These are phyloP conservation scores for Naganishia onofrii DNA, from an alignment of 768 basidiomycete species.

Conservation along the genomic window DNA sequence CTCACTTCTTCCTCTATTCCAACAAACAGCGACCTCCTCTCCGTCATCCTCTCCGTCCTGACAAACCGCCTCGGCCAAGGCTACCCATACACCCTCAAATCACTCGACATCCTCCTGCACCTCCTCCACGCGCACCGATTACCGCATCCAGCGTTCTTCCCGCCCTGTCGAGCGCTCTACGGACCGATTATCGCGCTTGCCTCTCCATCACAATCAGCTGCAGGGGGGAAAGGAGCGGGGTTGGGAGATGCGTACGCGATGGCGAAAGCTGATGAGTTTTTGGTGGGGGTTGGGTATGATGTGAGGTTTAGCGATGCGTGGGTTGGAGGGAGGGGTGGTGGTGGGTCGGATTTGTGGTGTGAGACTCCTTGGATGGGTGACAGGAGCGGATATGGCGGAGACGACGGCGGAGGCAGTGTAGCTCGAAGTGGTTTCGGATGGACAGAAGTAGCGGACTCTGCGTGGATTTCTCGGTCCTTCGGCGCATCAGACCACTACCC, in stretches of 20 bases:
- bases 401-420: background rate
- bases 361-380: too few species aligned
- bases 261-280: conserved; percentile 21
- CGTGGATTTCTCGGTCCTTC: background rate
- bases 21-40: background rate
- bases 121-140: conserved; percentile 4
- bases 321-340: background rate
- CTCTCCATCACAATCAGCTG: background rate
- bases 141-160: conserved; percentile 8
- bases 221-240: too few species aligned
- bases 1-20: background rate
- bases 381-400: too few species aligned
- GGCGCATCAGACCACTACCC: background rate
- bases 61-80: background rate
- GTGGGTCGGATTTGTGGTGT: background rate
- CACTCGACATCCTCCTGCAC: conserved; percentile 18
- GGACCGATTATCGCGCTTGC: conserved; percentile 16
- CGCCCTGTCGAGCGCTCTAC: background rate
- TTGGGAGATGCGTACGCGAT: background rate
- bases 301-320: background rate
- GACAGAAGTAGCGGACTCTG: background rate
- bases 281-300: background rate
- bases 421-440: background rate
- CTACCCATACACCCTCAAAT: conserved; percentile 2
- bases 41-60: background rate